phyloP scores from a whole-genome alignment of 2,329 filamentous ascomycete genomes.

The Zasmidium angulare region DNA sequence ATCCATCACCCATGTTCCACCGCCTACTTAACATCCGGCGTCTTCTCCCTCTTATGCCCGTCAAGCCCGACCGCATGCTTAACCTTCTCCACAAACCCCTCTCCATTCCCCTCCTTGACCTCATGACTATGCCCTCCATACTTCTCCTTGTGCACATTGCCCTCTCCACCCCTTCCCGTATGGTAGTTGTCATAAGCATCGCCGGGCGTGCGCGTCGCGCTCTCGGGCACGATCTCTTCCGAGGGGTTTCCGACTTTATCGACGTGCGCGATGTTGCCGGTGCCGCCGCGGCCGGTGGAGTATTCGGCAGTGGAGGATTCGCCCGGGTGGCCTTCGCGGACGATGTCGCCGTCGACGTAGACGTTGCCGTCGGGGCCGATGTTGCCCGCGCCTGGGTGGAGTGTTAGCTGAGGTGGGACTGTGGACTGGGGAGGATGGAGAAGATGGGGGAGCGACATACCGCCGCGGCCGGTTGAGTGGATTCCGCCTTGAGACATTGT shows the following conservation, averaged over 20 bases:
- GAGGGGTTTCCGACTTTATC: conserved; percentile 24
- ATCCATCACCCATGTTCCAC: neutral
- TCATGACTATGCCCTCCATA: conserved; percentile 46
- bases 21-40: conserved; percentile 7
- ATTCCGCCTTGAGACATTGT: conserved; percentile 23
- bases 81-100: conserved; percentile 44
- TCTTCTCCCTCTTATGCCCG: conserved; percentile 23
- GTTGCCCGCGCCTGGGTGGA: conserved; percentile 55
- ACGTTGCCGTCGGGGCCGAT: conserved; percentile 52
- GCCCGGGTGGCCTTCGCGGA: conserved; percentile 46
- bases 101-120: conserved; percentile 26
- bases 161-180: conserved; percentile 49
- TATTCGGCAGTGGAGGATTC: conserved; percentile 40
- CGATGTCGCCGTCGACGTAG: conserved; percentile 47
- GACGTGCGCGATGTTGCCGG: conserved; percentile 24
- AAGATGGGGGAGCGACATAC: conserved; percentile 37
- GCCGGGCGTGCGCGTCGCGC: conserved; percentile 34
- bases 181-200: conserved; percentile 46
- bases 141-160: conserved; percentile 50
- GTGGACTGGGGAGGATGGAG: too few species aligned
- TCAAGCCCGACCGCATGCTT: conserved; percentile 39
- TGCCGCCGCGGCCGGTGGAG: conserved; percentile 39
- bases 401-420: neutral
- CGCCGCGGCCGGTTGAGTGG: conserved; percentile 58
- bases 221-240: conserved; percentile 46